Evolutionary conservation across 169 alveolate species (phyloP).

Genomic region (Plasmodium blacklocki): DNA sequence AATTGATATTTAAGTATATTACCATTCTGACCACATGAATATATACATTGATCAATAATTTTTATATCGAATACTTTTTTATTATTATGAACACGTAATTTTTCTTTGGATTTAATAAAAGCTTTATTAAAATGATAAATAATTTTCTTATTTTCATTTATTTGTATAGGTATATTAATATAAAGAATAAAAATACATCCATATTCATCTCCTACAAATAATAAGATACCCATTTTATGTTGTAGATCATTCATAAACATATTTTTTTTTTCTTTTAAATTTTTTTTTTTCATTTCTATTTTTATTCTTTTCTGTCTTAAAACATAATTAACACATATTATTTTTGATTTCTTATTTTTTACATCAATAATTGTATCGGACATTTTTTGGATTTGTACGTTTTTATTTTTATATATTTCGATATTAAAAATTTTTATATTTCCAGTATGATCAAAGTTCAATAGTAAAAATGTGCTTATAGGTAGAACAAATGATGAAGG

Average conservation of each 20-base stretch:
- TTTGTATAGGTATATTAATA: constrained; percentile 36
- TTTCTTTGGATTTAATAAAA: constrained; percentile 17
- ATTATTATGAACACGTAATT: constrained; percentile 61
- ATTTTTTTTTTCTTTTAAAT: not conserved
- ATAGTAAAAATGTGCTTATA: constrained; percentile 6
- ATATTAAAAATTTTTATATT: constrained; percentile 21
- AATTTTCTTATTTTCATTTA: not conserved
- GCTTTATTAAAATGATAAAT: constrained; percentile 29
- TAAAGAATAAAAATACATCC: constrained; percentile 69
- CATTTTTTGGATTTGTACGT: not conserved
- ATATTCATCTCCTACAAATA: constrained; percentile 71
- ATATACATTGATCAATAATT: constrained; percentile 45
- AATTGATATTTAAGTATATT: constrained; percentile 47
- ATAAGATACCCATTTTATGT: constrained; percentile 22
- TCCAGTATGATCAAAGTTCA: constrained; percentile 50
- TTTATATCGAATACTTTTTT: constrained; percentile 71
- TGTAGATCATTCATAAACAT: no score
- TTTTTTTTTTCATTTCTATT: no score
- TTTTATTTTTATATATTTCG: not conserved
- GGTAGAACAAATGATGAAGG: no score
- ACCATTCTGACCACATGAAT: constrained; percentile 74
- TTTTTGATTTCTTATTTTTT: constrained; percentile 62
- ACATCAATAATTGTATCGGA: constrained; percentile 50
- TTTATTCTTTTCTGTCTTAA: constrained; percentile 24
- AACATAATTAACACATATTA: constrained; percentile 48